Evolutionary conservation across 2,329 filamentous ascomycete species (phyloP).

Genomic region (Colletotrichum sp.): DNA sequence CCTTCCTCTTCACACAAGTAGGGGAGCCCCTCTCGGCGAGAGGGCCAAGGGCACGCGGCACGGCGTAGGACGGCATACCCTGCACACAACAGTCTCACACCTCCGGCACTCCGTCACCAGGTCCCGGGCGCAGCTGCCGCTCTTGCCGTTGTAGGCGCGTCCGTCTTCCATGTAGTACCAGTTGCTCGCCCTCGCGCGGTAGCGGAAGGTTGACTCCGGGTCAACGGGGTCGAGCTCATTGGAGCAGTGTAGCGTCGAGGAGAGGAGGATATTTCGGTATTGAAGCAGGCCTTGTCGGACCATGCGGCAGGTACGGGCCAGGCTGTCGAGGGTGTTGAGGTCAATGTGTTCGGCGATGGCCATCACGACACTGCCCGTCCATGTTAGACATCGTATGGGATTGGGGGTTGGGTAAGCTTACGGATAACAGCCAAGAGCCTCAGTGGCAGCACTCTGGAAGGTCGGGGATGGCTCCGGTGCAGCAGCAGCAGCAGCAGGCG

Average conservation of each 20-base stretch:
- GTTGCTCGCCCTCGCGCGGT: conserved; percentile 61
- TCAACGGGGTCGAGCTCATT: conserved; percentile 69
- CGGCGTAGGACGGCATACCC: conserved; percentile 57
- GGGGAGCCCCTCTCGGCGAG: neutral
- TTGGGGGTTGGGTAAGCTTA: conserved; percentile 23
- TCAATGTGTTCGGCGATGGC: conserved; percentile 81
- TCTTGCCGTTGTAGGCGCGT: conserved; percentile 66
- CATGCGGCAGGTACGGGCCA: conserved; percentile 82
- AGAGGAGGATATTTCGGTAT: conserved; percentile 75
- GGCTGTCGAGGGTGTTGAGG: conserved; percentile 83
- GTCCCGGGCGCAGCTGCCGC: conserved; percentile 83
- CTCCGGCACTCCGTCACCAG: conserved; percentile 84
- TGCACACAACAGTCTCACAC: conserved; percentile 79
- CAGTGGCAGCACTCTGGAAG: conserved; percentile 28
- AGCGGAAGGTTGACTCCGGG: conserved; percentile 61
- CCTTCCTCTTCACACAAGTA: neutral
- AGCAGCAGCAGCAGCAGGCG: neutral
- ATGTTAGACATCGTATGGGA: neutral
- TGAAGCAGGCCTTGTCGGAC: conserved; percentile 80
- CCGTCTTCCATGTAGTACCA: conserved; percentile 66
- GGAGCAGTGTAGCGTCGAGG: conserved; percentile 78
- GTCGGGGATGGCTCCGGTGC: conserved; percentile 6
- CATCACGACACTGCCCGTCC: conserved; percentile 69
- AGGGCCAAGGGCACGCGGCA: conserved; percentile 2
- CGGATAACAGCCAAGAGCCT: conserved; percentile 42